Evolutionary conservation across 2,329 filamentous ascomycete species (phyloP), one percentile per base, ranked within the genome.

Genomic region (Colletotrichum sp.): DNA sequence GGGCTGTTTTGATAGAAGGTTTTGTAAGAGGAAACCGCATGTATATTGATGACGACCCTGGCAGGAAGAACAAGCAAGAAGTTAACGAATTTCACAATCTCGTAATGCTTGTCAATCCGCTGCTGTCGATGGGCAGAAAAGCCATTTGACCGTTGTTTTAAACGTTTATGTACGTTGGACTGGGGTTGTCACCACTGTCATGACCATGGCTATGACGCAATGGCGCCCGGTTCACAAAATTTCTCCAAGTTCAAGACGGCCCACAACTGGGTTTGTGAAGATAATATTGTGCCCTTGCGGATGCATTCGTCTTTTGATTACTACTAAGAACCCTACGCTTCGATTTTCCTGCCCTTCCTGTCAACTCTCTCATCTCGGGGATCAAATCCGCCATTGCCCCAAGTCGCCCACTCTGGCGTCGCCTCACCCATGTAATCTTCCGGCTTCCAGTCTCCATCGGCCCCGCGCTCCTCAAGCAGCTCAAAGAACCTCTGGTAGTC

Each of bases 351-450:
- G 3, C 96, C 96, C 86, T 98, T 98, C 79, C 94, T 91, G 84
- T 96, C 94, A 10, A 98, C 96, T 78, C 96, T 90, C 83, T 94
- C 92, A 85, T 99, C 97, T 65, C 94, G 90, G 1, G 96, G 96
- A 86, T 99, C 95, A 83, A 99, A 99, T 0, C 96, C 97, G 3
- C 96, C 96, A 78, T 96, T 95, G 0, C 96, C 97, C 95, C 96
- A 99, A 21, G 94, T 92, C 12, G 96, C 96, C 97, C 96, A 99
- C 82, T 98, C 95, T 1, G 96, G 95, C 48, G 96, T 99, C 79
- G 94, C 90, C 55, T 89, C 89, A 6, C 93, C 94, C 88, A 98
- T 94, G 85, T 99, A 99, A 82, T 99, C 96, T 85, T 98, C 95
- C 0, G 96, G 96, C 10, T 87, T 89, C 88, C 98, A 98, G 15